A percentile compares a stretch with the other conserved stretches of the same genome.
These are phyloP conservation scores for Alternaria alternata DNA, from an alignment of 2,329 filamentous ascomycete species.

Conservation along the genomic window DNA sequence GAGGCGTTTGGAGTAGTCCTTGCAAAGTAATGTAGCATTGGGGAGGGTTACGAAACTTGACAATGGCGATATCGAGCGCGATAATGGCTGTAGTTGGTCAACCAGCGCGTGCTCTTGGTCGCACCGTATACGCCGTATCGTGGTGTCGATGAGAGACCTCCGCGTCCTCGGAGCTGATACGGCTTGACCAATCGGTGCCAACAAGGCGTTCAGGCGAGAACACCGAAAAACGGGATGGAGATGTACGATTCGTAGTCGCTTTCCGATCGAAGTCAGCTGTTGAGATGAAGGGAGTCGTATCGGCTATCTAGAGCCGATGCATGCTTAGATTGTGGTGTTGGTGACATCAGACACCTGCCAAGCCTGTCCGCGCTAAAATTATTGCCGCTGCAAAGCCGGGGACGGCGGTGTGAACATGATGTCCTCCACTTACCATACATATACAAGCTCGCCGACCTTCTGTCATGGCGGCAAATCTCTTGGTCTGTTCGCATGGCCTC, in stretches of 20 bases:
- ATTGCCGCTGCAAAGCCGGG: slow-evolving; percentile 1
- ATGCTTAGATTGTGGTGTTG: neutral
- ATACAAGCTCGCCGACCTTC: slow-evolving; percentile 1
- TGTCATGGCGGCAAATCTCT: neutral
- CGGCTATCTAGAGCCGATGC: neutral
- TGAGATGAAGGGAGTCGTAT: neutral
- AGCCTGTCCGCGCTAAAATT: neutral
- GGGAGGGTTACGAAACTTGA: no score
- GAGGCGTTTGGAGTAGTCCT: no score
- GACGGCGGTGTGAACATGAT: neutral
- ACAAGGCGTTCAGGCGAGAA: no score
- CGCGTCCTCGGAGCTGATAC: fast-evolving
- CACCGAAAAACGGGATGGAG: no score
- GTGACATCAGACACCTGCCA: neutral
- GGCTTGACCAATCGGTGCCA: no score
- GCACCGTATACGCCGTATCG: no score
- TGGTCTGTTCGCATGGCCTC: neutral
- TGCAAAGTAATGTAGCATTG: no score
- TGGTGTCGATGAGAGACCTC: no score
- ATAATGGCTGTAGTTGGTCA: no score
- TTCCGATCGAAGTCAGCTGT: neutral
- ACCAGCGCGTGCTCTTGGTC: no score
- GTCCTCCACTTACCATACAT: neutral
- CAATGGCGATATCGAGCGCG: neutral
- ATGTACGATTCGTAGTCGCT: neutral